phyloP scores from a whole-genome alignment of 352 stramenopile species.

The Thalassiosira hispida region DNA sequence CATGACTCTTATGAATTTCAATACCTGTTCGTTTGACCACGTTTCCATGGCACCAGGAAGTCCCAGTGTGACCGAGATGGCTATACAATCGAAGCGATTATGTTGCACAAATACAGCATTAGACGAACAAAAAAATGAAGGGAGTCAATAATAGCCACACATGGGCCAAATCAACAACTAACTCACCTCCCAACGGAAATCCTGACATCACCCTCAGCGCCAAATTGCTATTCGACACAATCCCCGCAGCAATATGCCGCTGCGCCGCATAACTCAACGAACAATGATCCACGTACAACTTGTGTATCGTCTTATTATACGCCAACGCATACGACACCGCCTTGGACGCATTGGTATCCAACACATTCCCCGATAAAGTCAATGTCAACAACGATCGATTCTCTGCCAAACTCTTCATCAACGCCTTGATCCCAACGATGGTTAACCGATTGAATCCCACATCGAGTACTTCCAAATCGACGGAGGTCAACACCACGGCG shows the following conservation, averaged over 20 bases:
- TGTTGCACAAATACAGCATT: slow-evolving; percentile 9
- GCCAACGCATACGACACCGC: slow-evolving; percentile 79
- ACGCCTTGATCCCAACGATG: slow-evolving; percentile 77
- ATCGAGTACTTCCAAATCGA: slow-evolving; percentile 74
- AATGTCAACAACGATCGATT: slow-evolving; percentile 66
- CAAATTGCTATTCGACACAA: slow-evolving; percentile 77
- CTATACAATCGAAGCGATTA: slow-evolving; percentile 32
- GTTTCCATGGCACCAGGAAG: slow-evolving; percentile 72
- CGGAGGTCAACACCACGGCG: slow-evolving; percentile 75
- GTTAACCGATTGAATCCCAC: slow-evolving; percentile 81
- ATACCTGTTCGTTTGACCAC: slow-evolving; percentile 81
- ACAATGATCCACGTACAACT: slow-evolving; percentile 79
- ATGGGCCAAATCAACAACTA: neutral
- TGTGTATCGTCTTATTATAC: slow-evolving; percentile 76
- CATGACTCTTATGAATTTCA: slow-evolving; percentile 83
- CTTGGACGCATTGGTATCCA: slow-evolving; percentile 82
- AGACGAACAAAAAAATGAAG: neutral
- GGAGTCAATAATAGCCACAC: neutral
- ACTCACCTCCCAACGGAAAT: slow-evolving; percentile 79
- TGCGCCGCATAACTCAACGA: slow-evolving; percentile 77
- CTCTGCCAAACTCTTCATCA: slow-evolving; percentile 83
- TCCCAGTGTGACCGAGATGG: slow-evolving; percentile 77
- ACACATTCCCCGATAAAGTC: slow-evolving; percentile 68
- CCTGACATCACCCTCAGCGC: slow-evolving; percentile 71
- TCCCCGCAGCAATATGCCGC: slow-evolving; percentile 80